A percentile compares a stretch with the other conserved stretches of the same genome.
Conservation (phyloP, 164 flowering plant genomes). For the Umbilicus rupestris region DNA sequence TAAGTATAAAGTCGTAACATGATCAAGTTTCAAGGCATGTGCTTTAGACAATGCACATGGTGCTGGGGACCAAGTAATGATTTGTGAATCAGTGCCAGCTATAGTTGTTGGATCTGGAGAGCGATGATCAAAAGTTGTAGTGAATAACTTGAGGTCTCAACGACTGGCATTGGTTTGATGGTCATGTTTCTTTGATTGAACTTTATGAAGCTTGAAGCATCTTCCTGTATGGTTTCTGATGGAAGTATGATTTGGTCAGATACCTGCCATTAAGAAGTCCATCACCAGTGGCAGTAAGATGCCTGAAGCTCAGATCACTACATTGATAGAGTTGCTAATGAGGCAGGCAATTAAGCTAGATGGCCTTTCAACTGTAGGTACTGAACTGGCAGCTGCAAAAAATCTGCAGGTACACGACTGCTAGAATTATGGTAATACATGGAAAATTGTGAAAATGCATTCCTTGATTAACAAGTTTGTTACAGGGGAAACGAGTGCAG, state of each 20-base stretch:
- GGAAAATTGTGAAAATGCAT: not conserved
- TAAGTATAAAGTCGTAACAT: not conserved
- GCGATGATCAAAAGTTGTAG: not conserved
- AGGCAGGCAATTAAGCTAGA: constrained; percentile 77
- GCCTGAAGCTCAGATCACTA: constrained; percentile 48
- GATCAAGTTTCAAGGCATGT: not conserved
- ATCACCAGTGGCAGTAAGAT: constrained; percentile 66
- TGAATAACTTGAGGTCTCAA: not conserved
- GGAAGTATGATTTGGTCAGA: constrained; percentile 36
- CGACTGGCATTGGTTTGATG: too few relatives aligned
- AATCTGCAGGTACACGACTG: constrained; percentile 57
- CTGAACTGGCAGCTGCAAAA: constrained; percentile 71
- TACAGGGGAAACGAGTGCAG: constrained; percentile 74
- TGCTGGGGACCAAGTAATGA: not conserved
- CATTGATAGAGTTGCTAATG: constrained; percentile 75
- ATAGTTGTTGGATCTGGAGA: not conserved
- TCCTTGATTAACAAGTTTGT: not conserved
- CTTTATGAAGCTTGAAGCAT: not conserved
- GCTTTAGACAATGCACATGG: not conserved
- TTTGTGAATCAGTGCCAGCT: constrained; percentile 2
- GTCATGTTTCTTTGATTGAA: not conserved
- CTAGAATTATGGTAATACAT: not conserved
- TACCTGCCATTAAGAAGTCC: constrained; percentile 63
- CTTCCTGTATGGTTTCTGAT: not conserved
- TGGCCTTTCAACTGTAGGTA: constrained; percentile 68